A percentile compares a stretch with the other conserved stretches of the same genome.
These are phyloP conservation scores for Agaricus subrufescens DNA, from an alignment of 768 basidiomycete genomes.

Conservation along the genomic window DNA sequence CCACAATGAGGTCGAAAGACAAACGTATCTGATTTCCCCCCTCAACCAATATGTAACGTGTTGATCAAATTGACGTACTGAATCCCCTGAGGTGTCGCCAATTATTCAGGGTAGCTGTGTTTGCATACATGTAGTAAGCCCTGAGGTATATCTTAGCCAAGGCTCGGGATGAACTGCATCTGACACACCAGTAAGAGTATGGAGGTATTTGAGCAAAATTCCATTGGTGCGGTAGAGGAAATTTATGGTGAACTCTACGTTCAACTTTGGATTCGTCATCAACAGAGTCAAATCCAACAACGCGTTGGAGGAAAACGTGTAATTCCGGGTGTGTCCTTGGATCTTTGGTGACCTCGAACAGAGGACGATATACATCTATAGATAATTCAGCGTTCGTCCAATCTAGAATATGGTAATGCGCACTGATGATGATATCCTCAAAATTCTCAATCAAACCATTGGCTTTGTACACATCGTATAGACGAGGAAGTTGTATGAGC, in stretches of 20 bases:
- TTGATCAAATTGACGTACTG: conserved; percentile 51
- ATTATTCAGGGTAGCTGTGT: conserved; percentile 91
- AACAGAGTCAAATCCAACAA: conserved; percentile 96
- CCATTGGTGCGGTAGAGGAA: conserved; percentile 90
- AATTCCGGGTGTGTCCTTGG: conserved; percentile 89
- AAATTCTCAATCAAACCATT: conserved; percentile 81
- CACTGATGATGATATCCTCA: conserved; percentile 87
- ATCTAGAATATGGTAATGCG: conserved; percentile 11
- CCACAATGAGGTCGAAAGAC: conserved; percentile 96
- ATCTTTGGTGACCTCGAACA: conserved; percentile 95
- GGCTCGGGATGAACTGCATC: background rate
- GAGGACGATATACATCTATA: conserved; percentile 84
- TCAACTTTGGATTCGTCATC: conserved; percentile 97
- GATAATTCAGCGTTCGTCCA: background rate
- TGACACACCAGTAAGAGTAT: conserved; percentile 85
- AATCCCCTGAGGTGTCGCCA: conserved; percentile 88
- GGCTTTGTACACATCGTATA: conserved; percentile 94
- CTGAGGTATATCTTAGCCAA: conserved; percentile 29
- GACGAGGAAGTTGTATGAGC: conserved; percentile 92
- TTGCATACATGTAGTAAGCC: conserved; percentile 98
- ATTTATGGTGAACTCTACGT: conserved; percentile 87
- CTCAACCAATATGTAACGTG: background rate
- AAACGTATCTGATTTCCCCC: conserved; percentile 68
- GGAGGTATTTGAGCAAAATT: conserved; percentile 86
- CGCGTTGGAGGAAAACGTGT: conserved; percentile 92